Conservation (phyloP, 371 early-diverging fungal genomes). For the Enteropsectra breve region DNA sequence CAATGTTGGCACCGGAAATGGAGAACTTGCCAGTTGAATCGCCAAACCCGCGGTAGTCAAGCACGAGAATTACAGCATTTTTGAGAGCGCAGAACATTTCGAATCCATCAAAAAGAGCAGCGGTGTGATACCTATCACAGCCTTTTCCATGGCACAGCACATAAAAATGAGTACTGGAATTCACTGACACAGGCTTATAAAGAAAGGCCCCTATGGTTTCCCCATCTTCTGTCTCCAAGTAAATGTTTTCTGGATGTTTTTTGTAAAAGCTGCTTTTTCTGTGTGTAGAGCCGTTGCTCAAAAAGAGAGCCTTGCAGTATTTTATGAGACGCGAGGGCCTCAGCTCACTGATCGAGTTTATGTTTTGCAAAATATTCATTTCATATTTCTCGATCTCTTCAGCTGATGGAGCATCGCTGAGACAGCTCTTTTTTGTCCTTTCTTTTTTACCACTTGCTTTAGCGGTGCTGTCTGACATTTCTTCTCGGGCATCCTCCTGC, state of each 20-base stretch:
- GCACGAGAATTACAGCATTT: slow-evolving; percentile 32
- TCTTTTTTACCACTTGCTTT: too few relatives aligned
- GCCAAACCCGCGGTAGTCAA: slow-evolving; percentile 56
- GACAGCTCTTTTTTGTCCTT: too few relatives aligned
- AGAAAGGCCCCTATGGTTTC: slow-evolving; percentile 34
- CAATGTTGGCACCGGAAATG: slow-evolving; percentile 31
- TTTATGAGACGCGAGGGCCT: too few relatives aligned
- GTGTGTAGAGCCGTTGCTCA: not conserved
- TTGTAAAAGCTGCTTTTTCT: slow-evolving; percentile 2
- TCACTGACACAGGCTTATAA: slow-evolving; percentile 8
- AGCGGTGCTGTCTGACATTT: too few relatives aligned
- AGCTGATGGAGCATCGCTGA: too few relatives aligned
- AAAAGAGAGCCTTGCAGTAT: too few relatives aligned
- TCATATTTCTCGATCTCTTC: too few relatives aligned
- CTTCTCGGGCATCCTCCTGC: too few relatives aligned
- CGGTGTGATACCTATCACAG: slow-evolving; percentile 19
- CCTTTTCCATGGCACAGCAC: slow-evolving; percentile 42
- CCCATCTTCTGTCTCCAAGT: slow-evolving; percentile 22
- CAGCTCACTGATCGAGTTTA: too few relatives aligned
- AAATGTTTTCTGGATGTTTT: slow-evolving; percentile 20
- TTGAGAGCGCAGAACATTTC: slow-evolving; percentile 21
- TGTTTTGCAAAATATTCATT: too few relatives aligned
- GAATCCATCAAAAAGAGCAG: slow-evolving; percentile 6
- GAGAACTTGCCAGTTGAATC: slow-evolving; percentile 48
- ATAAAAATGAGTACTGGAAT: slow-evolving; percentile 11